These are phyloP conservation scores for Lactarius deliciosus DNA, from an alignment of 768 basidiomycete genomes.

Conservation along the genomic window DNA sequence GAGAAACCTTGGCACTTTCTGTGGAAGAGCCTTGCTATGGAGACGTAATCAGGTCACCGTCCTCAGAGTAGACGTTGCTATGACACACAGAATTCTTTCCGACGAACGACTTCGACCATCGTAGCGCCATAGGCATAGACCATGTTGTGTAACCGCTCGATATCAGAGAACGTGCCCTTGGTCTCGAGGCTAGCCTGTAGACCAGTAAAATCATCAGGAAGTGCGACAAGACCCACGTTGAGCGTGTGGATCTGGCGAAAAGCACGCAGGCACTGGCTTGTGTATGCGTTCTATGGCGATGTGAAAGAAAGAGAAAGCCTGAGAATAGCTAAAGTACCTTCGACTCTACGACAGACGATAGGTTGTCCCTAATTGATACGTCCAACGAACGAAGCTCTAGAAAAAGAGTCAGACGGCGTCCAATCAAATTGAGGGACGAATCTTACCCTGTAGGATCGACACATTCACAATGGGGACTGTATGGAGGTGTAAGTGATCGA, in stretches of 20 bases:
- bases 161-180: constrained; percentile 85
- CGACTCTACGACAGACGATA: constrained; percentile 10
- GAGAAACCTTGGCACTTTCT: constrained; percentile 76
- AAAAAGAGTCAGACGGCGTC: background rate
- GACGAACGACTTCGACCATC: constrained; percentile 82
- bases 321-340: constrained; percentile 16
- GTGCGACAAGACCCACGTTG: constrained; percentile 74
- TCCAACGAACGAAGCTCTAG: constrained; percentile 21
- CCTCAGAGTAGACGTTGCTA: background rate
- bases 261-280: constrained; percentile 58
- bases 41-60: background rate
- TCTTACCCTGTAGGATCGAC: constrained; percentile 51
- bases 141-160: constrained; percentile 84
- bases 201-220: constrained; percentile 60
- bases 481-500: background rate
- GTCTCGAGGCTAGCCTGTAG: constrained; percentile 69
- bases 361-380: constrained; percentile 13
- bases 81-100: constrained; percentile 80
- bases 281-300: constrained; percentile 61
- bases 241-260: constrained; percentile 75
- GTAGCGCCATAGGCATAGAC: constrained; percentile 90
- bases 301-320: constrained; percentile 10
- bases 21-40: constrained; percentile 71
- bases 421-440: background rate
- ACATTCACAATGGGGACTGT: constrained; percentile 48